Base-by-base conservation (phyloP, 2,329 filamentous ascomycete genomes). In the Colletotrichum tanaceti region DNA sequence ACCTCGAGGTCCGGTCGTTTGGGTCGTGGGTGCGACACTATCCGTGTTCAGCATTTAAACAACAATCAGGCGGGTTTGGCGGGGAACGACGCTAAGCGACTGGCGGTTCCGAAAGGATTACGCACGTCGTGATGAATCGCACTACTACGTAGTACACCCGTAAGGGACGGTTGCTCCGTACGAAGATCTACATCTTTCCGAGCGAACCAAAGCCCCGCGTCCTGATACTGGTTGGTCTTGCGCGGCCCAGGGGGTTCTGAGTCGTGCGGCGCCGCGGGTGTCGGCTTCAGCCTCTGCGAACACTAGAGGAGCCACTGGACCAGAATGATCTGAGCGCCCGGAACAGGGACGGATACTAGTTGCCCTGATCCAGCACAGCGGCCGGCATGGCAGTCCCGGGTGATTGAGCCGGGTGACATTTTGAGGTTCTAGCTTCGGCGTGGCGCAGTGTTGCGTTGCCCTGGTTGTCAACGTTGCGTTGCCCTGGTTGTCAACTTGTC, bases 371-470 rank as follows among this genome's bases (percentile, higher is more conserved):
- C 38, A 68, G 55, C 39, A 68, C 55, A 39, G 61, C 28, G 49
- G 44, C 62, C 65, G 55, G 65, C 62, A 57, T 68, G 49, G 62
- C 55, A 52, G 49, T 32, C 54, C 55, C 65, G 62, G 35, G 20
- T 53, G 6, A 60, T 68, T 62, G 62, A 60, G 54, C 55, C 43
- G 65, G 49, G 62, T 57, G 55, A 49, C 44, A 65, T 65, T 61
- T 50, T 55, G 57, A 69, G 55, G 62, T 41, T 58, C 44, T 44
- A 43, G 59, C 66, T 39, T 66, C 62, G 62, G 66, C 47, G 66
- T 65, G 66, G 66, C 66, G 66, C 66, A 65, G 62, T 57, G 49
- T 57, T 32, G 50, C 52, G 55, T 22, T 54, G 47, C 49, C 47
- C 28, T 58, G 61, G 53, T 18, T 46, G 49, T n/a, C n/a, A n/a